Conservation (phyloP, 768 basidiomycete species). For the Trametes sanguinea region DNA sequence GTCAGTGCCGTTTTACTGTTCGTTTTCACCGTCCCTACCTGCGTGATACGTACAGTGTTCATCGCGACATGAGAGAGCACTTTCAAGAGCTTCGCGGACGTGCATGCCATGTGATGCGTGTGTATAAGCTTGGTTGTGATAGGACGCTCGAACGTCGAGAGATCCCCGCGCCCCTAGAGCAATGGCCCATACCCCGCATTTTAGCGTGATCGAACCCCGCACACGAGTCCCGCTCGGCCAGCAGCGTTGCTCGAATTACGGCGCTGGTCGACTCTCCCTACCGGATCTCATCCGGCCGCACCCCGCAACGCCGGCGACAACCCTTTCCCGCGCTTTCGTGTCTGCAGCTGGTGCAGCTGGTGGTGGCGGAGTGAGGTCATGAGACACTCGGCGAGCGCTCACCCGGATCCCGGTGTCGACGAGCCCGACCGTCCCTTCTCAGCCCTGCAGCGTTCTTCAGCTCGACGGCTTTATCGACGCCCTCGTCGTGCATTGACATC, state of each 20-base stretch:
- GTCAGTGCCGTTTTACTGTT: too few species aligned
- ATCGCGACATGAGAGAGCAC: too few species aligned
- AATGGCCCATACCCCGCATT: not conserved
- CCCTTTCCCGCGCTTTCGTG: not conserved
- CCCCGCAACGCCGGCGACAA: not conserved
- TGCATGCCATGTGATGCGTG: too few species aligned
- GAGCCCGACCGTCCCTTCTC: not conserved
- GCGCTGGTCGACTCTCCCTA: not conserved
- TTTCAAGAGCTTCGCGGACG: too few species aligned
- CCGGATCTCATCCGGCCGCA: constrained; percentile 14
- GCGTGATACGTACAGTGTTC: too few species aligned
- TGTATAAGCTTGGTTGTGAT: too few species aligned
- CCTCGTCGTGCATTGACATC: not conserved
- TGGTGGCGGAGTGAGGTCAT: not conserved
- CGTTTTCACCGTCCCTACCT: too few species aligned
- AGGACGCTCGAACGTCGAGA: too few species aligned
- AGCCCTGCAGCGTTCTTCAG: not conserved
- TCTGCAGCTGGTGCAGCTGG: not conserved
- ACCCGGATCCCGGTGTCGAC: constrained; percentile 4
- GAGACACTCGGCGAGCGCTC: constrained; percentile 11
- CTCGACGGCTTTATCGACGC: not conserved
- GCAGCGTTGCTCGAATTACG: not conserved
- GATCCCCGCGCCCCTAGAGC: not conserved
- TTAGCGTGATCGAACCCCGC: constrained; percentile 2
- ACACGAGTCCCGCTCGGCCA: not conserved